Base-by-base conservation (phyloP, 805 yeast species). In the Saturnispora mendoncae region DNA sequence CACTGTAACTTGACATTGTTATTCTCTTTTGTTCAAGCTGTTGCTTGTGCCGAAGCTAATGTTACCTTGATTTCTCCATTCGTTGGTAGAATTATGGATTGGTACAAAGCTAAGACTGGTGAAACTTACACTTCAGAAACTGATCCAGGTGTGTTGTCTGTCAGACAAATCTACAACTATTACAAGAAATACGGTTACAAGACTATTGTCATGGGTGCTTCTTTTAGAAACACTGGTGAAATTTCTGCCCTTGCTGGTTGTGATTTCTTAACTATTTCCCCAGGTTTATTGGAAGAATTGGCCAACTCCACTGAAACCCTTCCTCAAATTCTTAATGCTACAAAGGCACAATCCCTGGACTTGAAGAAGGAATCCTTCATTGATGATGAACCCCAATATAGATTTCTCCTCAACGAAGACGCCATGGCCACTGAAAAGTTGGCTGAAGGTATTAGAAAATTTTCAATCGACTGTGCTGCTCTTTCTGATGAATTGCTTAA, bases 141-240 rank as follows among this genome's bases (percentile, higher is more conserved):
- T 51, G 97, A 92, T 68, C 98, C 99, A 53, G 99, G 99, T 82
- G 97, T 92, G 48, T 39, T 71, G 39, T 85, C 96, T 33, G 98
- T 92, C 56, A 81, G 79, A 68, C 64, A 61, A 48, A 92, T 92
- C 67, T 92, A 65, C 84, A 84, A 88, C 83, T 92, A 92, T 80
- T 92, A 92, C 84, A 92, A 92, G 81, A 90, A 90, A 72, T 85
- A 67, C 68, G 90, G 81, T 56, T 92, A 92, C 80, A 76, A 90
- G 58, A 92, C 99, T 65, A 88, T 92, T 62, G 97, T 92, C 61
- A 92, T 92, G 99, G 99, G 98, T 69, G 99, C 99, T 46, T 90
- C 97, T 46, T 90, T 92, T 87, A 90, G 99, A 80, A 92, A 88
- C 75, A 67, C 71, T 49, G 95, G 87, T 54, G 98, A 90, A 72